Conservation (phyloP, 805 yeast genomes). For the Yarrowia sp. region DNA sequence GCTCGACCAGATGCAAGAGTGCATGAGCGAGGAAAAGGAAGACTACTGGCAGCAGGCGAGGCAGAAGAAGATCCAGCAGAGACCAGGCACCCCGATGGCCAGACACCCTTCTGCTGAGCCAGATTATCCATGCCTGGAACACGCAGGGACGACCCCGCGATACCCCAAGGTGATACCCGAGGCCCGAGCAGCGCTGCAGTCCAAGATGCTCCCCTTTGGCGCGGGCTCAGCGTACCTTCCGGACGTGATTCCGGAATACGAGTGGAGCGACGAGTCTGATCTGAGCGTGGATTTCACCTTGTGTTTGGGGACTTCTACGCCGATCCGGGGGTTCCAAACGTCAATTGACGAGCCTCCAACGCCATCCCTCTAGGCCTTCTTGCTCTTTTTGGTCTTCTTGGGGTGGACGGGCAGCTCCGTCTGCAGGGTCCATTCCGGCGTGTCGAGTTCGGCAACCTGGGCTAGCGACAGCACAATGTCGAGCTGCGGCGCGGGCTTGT, state of each 20-base stretch:
- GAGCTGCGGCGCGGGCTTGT: neutral
- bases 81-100: neutral
- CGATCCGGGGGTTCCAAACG: neutral
- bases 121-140: neutral
- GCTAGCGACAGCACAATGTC: slow-evolving; percentile 28
- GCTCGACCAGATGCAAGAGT: neutral
- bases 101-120: neutral
- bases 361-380: neutral
- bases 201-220: neutral
- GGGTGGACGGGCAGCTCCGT: slow-evolving; percentile 3
- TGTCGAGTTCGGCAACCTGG: neutral
- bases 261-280: neutral
- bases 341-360: neutral
- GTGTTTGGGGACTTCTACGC: neutral
- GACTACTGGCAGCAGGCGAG: neutral
- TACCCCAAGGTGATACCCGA: neutral
- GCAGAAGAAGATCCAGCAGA: neutral
- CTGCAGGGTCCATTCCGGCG: slow-evolving; percentile 12
- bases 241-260: neutral
- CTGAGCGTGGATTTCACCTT: neutral
- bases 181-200: neutral
- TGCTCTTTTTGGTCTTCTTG: neutral
- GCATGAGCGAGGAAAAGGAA: neutral
- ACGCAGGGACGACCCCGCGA: neutral
- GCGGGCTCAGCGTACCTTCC: neutral